These are phyloP conservation scores for Aspergillus heteromorphus DNA, from an alignment of 495 filamentous ascomycete species.

Conservation along the genomic window DNA sequence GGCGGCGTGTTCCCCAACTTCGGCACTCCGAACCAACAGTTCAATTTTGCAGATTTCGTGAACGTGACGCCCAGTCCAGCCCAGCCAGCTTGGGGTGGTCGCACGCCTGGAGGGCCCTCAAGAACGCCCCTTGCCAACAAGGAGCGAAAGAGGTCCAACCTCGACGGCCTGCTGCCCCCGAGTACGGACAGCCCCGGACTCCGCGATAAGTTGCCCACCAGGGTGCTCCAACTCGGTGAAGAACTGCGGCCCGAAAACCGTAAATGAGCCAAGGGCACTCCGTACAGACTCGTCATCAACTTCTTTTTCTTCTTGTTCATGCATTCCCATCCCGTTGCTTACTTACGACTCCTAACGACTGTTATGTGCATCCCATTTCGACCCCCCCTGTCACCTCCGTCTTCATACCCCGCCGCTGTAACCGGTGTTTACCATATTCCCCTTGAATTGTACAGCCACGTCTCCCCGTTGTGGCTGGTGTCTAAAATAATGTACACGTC, in stretches of 20 bases:
- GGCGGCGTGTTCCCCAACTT: constrained; percentile 52
- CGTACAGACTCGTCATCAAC: not conserved
- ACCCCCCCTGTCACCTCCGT: not conserved
- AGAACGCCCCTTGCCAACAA: constrained; percentile 56
- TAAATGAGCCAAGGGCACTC: not conserved
- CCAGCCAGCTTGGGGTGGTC: constrained; percentile 69
- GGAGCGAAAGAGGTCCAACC: constrained; percentile 59
- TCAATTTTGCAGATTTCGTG: constrained; percentile 95
- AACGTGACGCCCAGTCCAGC: constrained; percentile 95
- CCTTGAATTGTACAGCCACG: not conserved
- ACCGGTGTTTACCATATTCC: constrained; percentile 7
- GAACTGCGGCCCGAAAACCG: constrained; percentile 33
- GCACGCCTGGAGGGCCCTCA: constrained; percentile 48
- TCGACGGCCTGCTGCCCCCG: constrained; percentile 59
- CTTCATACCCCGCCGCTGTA: constrained; percentile 20
- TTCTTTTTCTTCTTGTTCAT: constrained; percentile 20
- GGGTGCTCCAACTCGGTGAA: constrained; percentile 40
- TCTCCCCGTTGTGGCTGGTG: not conserved
- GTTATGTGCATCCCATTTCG: constrained; percentile 21
- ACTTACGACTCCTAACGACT: constrained; percentile 34
- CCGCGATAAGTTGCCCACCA: constrained; percentile 26
- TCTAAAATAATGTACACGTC: constrained; percentile 6
- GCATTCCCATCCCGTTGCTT: constrained; percentile 8
- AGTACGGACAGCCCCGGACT: constrained; percentile 30
- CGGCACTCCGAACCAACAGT: constrained; percentile 58